Percentiles rank a stretch among this genome's conserved stretches.
These are phyloP conservation scores for Filobasidium uniguttulatum DNA, from an alignment of 1,284 basidiomycete species.

Conservation along the genomic window DNA sequence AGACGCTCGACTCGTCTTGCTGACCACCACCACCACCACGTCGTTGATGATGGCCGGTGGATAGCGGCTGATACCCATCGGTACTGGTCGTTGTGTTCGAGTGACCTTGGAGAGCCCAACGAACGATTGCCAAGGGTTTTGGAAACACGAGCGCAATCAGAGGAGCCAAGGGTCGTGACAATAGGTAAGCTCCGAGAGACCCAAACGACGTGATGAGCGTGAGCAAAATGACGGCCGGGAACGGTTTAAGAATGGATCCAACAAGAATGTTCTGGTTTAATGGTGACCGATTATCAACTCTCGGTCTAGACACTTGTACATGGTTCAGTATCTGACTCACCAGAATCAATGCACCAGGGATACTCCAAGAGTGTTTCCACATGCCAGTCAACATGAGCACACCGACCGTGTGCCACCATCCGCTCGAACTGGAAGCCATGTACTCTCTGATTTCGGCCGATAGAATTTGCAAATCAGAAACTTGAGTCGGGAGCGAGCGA, in stretches of 20 bases:
- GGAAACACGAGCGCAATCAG: slow-evolving; percentile 66
- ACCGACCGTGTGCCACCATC: slow-evolving; percentile 43
- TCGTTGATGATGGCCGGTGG: slow-evolving; percentile 18
- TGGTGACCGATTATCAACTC: not conserved
- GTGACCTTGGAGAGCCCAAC: slow-evolving; percentile 24
- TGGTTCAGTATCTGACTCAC: slow-evolving; percentile 39
- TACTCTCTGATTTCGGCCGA: slow-evolving; percentile 35
- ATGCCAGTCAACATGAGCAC: slow-evolving; percentile 70
- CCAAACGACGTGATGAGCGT: slow-evolving; percentile 70
- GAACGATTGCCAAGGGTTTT: slow-evolving; percentile 57
- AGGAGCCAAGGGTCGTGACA: slow-evolving; percentile 70
- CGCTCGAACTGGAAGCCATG: slow-evolving; percentile 28
- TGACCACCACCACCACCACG: too few species aligned
- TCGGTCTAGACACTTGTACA: not conserved
- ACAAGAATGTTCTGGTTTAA: slow-evolving; percentile 77
- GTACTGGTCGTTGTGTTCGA: slow-evolving; percentile 19
- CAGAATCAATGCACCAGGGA: slow-evolving; percentile 79
- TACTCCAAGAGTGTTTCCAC: slow-evolving; percentile 91
- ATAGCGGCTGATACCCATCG: slow-evolving; percentile 18
- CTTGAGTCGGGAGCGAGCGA: slow-evolving; percentile 33
- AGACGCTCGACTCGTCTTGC: slow-evolving; percentile 46
- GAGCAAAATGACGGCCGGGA: slow-evolving; percentile 60
- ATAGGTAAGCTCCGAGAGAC: slow-evolving; percentile 61
- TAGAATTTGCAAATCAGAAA: slow-evolving; percentile 35
- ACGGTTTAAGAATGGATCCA: slow-evolving; percentile 67